Conservation (phyloP, 345 rosid genomes). For the Mangifera indica region DNA sequence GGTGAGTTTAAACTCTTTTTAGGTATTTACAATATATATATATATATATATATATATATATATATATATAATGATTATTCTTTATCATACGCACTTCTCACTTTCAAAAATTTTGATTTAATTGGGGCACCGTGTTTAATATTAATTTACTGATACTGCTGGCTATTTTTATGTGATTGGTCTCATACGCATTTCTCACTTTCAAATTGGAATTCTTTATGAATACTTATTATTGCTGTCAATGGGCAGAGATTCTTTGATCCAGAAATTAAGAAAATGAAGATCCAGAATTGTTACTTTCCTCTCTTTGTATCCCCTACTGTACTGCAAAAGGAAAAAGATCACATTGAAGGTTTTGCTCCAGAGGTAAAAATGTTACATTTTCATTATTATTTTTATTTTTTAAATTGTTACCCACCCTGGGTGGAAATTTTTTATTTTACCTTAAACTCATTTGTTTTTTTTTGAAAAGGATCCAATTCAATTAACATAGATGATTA, state of each 20-base stretch:
- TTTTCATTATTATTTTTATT: background rate
- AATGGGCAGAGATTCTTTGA: constrained; percentile 77
- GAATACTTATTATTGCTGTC: constrained; percentile 18
- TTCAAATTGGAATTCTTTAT: background rate
- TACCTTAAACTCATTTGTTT: background rate
- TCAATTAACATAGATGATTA: background rate
- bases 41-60: too few species aligned
- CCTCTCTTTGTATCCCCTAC: constrained; percentile 93
- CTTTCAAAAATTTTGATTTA: background rate
- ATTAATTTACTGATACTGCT: background rate
- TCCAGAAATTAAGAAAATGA: constrained; percentile 88
- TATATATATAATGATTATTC: background rate
- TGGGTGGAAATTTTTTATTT: background rate
- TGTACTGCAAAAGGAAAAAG: constrained; percentile 88
- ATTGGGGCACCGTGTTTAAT: background rate
- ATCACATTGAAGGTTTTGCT: constrained; percentile 93
- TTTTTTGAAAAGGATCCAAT: background rate
- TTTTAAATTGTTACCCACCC: background rate
- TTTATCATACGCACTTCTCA: background rate
- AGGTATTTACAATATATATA: background rate
- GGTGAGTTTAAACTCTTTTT: constrained; percentile 41
- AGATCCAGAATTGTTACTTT: constrained; percentile 88
- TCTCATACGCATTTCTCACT: too few species aligned
- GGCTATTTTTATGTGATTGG: background rate
- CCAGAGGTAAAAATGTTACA: constrained; percentile 59